phyloP scores from a whole-genome alignment of 352 stramenopile species.

The Phytophthora constricta region DNA sequence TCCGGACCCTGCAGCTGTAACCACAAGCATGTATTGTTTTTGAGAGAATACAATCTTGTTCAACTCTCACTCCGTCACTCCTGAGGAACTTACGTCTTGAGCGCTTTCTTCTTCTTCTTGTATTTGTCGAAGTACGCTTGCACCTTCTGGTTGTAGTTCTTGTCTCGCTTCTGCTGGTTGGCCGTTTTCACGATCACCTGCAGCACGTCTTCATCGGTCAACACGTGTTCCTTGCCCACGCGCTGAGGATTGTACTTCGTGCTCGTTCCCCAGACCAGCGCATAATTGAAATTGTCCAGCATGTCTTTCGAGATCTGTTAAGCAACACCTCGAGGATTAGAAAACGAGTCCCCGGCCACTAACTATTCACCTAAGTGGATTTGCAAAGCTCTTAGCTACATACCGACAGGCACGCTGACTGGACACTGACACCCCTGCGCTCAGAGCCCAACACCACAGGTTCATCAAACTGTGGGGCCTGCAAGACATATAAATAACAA shows the following conservation, averaged over 20 bases:
- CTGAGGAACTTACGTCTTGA: slow-evolving; percentile 72
- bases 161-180: slow-evolving; percentile 98
- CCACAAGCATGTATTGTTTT: slow-evolving; percentile 26
- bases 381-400: slow-evolving; percentile 23
- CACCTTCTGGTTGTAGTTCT: slow-evolving; percentile 96
- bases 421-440: slow-evolving; percentile 81
- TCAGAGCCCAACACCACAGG: slow-evolving; percentile 87
- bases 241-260: slow-evolving; percentile 99
- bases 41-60: slow-evolving; percentile 17
- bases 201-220: slow-evolving; percentile 98
- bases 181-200: slow-evolving; percentile 99
- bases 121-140: slow-evolving; percentile 97
- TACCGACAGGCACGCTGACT: slow-evolving; percentile 86
- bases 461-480: slow-evolving; percentile 79
- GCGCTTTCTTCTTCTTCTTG: slow-evolving; percentile 95
- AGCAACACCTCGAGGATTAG: slow-evolving; percentile 2
- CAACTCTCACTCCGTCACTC: slow-evolving; percentile 3
- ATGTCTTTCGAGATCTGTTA: slow-evolving; percentile 91
- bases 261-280: slow-evolving; percentile 97
- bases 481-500: slow-evolving; percentile 3
- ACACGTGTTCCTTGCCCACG: slow-evolving; percentile 93
- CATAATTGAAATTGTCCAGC: slow-evolving; percentile 98
- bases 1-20: slow-evolving; percentile 15
- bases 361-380: too few relatives aligned
- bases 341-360: not conserved